Evolutionary conservation across 257 asterid species (phyloP).

Genomic region (Jacaranda copaia): DNA sequence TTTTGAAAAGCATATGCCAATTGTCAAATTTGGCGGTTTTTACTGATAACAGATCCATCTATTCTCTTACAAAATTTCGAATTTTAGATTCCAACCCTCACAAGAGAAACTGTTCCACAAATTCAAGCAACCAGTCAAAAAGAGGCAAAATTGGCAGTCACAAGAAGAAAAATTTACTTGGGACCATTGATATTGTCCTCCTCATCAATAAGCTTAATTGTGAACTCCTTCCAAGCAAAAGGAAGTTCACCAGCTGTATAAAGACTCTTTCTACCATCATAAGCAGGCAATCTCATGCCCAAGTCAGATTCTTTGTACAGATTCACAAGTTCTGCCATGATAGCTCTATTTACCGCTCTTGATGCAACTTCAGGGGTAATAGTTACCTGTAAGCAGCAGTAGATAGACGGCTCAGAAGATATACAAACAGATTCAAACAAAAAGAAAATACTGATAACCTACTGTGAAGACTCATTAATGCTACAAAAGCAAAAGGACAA

Average conservation of each 20-base stretch:
- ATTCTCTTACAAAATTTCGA: background rate
- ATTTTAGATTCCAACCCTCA: background rate
- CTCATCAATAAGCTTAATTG: constrained; percentile 76
- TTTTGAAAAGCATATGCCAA: background rate
- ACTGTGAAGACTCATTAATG: constrained; percentile 52
- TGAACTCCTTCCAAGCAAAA: constrained; percentile 88
- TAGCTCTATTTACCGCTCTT: constrained; percentile 78
- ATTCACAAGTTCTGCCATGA: constrained; percentile 87
- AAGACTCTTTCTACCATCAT: constrained; percentile 92
- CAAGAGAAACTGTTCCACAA: background rate
- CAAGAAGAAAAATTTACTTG: constrained; percentile 55
- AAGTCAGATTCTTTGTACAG: constrained; percentile 83
- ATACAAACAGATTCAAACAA: constrained; percentile 34
- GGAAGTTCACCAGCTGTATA: constrained; percentile 99
- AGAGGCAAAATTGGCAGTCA: constrained; percentile 22
- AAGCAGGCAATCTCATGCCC: constrained; percentile 94
- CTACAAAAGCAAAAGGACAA: constrained; percentile 48
- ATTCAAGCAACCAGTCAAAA: constrained; percentile 12
- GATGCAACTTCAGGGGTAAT: constrained; percentile 95
- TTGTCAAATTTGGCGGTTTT: background rate
- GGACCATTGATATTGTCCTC: constrained; percentile 84
- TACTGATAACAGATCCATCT: background rate
- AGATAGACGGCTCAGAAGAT: constrained; percentile 27
- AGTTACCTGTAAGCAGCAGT: constrained; percentile 66
- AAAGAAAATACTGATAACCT: constrained; percentile 41